phyloP scores from a whole-genome alignment of 345 rosid species.

The Citrus sp. region DNA sequence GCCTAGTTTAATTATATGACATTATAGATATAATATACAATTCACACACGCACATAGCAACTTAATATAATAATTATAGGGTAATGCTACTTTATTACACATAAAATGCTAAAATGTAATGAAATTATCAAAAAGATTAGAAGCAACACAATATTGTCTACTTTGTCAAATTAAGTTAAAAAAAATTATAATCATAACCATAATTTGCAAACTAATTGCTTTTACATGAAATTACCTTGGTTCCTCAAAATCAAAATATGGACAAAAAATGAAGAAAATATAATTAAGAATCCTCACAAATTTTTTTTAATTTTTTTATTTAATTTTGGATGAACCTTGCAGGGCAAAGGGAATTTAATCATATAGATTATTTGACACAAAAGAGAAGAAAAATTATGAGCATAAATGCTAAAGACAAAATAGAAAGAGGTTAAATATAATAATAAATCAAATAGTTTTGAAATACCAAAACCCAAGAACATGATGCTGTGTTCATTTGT shows the following conservation, averaged over 20 bases:
- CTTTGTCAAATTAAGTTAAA: too few relatives aligned
- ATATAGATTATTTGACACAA: too few relatives aligned
- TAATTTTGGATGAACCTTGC: too few relatives aligned
- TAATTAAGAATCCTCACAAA: too few relatives aligned
- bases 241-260: not conserved
- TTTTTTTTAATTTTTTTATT: too few relatives aligned
- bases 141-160: not conserved
- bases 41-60: not conserved
- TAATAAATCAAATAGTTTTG: not conserved
- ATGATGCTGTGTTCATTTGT: conserved; percentile 14
- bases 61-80: not conserved
- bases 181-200: too few relatives aligned
- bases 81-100: not conserved
- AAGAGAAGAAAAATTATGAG: not conserved
- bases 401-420: not conserved
- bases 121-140: not conserved
- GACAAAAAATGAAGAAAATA: not conserved
- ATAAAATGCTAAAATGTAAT: not conserved
- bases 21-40: not conserved
- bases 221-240: not conserved
- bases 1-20: not conserved
- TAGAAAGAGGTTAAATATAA: not conserved
- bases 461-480: conserved; percentile 21
- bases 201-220: not conserved
- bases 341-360: too few relatives aligned